Evolutionary conservation across 805 yeast species (phyloP), one percentile per base, ranked within the genome.

Genomic region (Hagleromyces aurorensis): DNA sequence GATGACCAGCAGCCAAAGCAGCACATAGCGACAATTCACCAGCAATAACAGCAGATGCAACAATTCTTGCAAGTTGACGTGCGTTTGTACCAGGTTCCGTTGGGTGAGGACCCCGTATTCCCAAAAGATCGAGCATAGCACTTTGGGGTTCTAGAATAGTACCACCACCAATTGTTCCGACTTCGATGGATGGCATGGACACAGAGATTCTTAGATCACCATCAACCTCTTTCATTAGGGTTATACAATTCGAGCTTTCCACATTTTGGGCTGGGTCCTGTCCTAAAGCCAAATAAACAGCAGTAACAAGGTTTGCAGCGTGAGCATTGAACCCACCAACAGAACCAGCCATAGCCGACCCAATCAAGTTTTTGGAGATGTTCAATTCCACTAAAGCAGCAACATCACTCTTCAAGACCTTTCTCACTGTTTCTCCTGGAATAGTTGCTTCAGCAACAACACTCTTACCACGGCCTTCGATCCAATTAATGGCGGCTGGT

Each of bases 251-350:
- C 18, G 96, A 85, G 37, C 93, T 78, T 64, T 89, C 99, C 30
- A 91, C 96, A 52, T 91, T 91, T 64, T 91, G 98, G 2, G 98
- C 98, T n/a, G 99, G 98, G 61, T 91, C 99, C 66, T 91, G 99
- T 34, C 99, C 99, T 36, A 94, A 74, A 4, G 99, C 99, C 41
- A 91, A 64, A 57, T 63, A 91, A 15, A 91, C 78, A 7, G 98
- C 97, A 19, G 98, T 93, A 19, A 91, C 89, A 44, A 91, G 62
- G 57, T 91, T 91, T 27, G 98, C 93, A 31, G 98, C 97, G 48
- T 91, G 99, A 0, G 98, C 98, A 54, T 91, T 91, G 64, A 83
- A 87, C 1, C 99, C 99, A 55, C 99, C 99, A 44, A 91, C 72
- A 12, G 94, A 75, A 21, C 99, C 99, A 15, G 99, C 97, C 91